Base-by-base conservation (phyloP, 495 filamentous ascomycete genomes). In the Alectoria sarmentosa region DNA sequence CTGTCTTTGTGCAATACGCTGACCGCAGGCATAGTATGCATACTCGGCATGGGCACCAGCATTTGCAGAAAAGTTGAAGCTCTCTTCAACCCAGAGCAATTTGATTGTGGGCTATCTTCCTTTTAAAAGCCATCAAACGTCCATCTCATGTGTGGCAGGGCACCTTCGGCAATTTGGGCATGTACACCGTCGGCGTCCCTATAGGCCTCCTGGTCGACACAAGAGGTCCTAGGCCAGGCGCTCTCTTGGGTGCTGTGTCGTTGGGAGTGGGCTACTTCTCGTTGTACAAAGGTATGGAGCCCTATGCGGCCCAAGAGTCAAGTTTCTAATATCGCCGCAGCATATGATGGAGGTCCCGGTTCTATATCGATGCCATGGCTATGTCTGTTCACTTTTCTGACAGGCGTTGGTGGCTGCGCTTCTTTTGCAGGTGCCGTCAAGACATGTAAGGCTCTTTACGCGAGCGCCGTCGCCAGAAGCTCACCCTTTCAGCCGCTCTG, bases 1-100 rank as follows among this genome's bases (percentile, higher is more conserved):
- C n/a, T 37, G 7, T 26, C 17, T 26, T 15, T 9, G 42, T n/a
- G 9, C 30, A 28, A 41, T 44, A 52, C 61, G 58, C 64, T 70
- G 38, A 73, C 59, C 26, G 42, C 28, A 48, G 30, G 13, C 21
- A 60, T 69, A 96, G 92, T 98, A 98, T 84, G 95, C 92, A 67
- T 98, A 97, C 72, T 96, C 92, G 62, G 95, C 94, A 76, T 98
- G 95, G 91, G 93, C 88, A 36, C 94, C 94, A 21, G 91, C 96
- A 74, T 96, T 97, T 70, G 92, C 92, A 32, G 86, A 92, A 65
- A 84, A 81, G 64, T 80, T 98, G 75, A 84, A 89, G 75, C 85
- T 98, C 60, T 90, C 90, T 4, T 88, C 94, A 32, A 98, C 92
- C 34, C 83, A 96, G 75, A 89, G 82, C 76, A 97, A 98, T 74